Base-by-base conservation (phyloP, 2,329 filamentous ascomycete genomes). In the Talaromyces marneffei region DNA sequence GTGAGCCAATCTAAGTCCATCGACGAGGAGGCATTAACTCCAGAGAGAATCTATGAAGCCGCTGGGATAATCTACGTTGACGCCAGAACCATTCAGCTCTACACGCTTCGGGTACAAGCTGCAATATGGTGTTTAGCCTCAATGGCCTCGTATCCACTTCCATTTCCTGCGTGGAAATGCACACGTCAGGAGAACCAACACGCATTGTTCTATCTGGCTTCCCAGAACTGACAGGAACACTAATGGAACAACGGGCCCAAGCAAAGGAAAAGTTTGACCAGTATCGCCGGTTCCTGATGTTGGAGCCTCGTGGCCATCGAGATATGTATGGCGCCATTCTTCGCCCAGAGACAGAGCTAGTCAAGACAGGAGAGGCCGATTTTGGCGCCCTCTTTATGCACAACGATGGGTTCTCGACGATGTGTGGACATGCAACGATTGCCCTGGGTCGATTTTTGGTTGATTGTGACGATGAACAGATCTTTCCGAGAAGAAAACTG, bases 271-370 rank as follows among this genome's bases (percentile, higher is more conserved):
- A 78, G 6, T 66, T 76, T 40, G 76, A 80, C 64, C 67, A 77
- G 27, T 66, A 81, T 61, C 78, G 79, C 1, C 68, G 68, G 8
- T 68, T 72, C 3, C 66, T 81, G 12, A 77, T 81, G 66, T 70
- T 77, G 4, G 80, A 82, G 62, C 80, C 80, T 5, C 75, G 79
- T 35, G 80, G 80, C 14, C 80, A 82, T 64, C 70, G 70, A 14
- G 80, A 80, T 61, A 83, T 82, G 80, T 82, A 82, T 62, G 80
- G 80, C 2, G 80, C 79, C 5, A 73, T 82, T 27, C 69, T 82
- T 46, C 65, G 69, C 1, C 73, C 67, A 0, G 70, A 75, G 20
- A 80, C 79, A 4, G 79, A 80, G 66, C 70, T 78, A 0, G 72
- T 74, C n/a, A 44, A 54, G 6, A 62, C 65, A 1, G 74, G 75